These are phyloP conservation scores for Neurospora terricola DNA, from an alignment of 495 filamentous ascomycete species.

Conservation along the genomic window DNA sequence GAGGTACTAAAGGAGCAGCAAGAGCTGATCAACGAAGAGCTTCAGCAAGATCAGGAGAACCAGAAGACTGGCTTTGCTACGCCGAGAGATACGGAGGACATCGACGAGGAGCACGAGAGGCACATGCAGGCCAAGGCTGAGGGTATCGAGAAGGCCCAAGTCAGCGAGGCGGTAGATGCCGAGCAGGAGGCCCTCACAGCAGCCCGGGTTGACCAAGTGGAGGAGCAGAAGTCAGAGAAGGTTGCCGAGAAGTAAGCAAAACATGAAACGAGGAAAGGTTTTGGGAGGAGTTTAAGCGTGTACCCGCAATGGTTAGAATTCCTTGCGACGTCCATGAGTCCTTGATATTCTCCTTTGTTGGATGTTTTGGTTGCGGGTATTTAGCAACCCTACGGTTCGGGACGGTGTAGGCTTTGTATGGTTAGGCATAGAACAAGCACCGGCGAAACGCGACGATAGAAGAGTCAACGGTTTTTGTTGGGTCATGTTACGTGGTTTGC, in stretches of 20 bases:
- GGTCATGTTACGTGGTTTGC: background rate
- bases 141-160: constrained; percentile 29
- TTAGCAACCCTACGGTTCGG: background rate
- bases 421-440: background rate
- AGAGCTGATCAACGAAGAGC: constrained; percentile 95
- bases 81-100: constrained; percentile 78
- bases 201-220: constrained; percentile 10
- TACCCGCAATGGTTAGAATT: background rate
- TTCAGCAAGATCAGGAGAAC: constrained; percentile 74
- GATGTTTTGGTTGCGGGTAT: background rate
- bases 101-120: constrained; percentile 50
- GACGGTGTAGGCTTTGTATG: background rate
- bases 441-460: background rate
- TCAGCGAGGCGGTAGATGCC: constrained; percentile 34
- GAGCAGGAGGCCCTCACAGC: constrained; percentile 27
- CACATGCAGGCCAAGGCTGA: constrained; percentile 26
- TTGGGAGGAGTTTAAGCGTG: background rate
- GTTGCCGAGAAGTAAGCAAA: background rate
- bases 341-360: background rate
- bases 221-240: constrained; percentile 11
- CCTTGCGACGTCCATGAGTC: background rate
- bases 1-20: constrained; percentile 99
- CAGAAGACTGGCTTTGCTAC: constrained; percentile 58
- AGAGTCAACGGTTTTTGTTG: background rate
- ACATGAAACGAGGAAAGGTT: background rate